Base-by-base conservation (phyloP, 371 early-diverging fungal species). In the Mycotypha africana region DNA sequence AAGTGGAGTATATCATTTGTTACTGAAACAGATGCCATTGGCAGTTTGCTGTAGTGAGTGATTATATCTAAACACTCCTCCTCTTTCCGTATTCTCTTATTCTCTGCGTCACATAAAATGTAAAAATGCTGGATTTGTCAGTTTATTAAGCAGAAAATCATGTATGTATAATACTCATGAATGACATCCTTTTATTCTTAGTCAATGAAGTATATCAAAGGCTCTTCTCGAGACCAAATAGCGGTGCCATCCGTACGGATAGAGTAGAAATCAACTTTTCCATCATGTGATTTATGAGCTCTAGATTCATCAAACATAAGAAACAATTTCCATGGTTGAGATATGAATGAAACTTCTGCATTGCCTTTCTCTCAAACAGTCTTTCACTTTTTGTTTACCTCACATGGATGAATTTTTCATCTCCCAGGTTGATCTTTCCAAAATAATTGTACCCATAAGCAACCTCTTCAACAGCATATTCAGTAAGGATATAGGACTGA, bases 371-470 rank as follows among this genome's bases (percentile, higher is more conserved):
- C n/a, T n/a, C n/a, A n/a, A n/a, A n/a, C n/a, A n/a, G n/a, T n/a
- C n/a, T n/a, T n/a, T n/a, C 12, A 20, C 14, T 3, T 11, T 12
- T 23, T 26, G 8, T 47, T 60, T 66, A 73, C 73, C 71, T 65
- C 36, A 60, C 74, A 46, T 74, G 77, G 33, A 76, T 58, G 31
- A 54, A 76, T 45, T 71, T 71, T 20, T 45, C 66, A 24, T 69
- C 70, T 15, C 70, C 77, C 22, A 78, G 45, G 28, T 75, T 55
- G 46, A 78, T 62, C 56, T 78, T 78, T 46, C 64, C 78, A 40
- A 67, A 78, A 57, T 75, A 78, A 64, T 68, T 78, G 49, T 42
- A 53, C 38, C 78, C 78, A 28, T 69, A 78, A 9, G 76, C 53
- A 30, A 71, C 72, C 37, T 68, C 72, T 60, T 78, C 78, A 20